Evolutionary conservation across 805 yeast species (phyloP), one percentile per base, ranked within the genome.

Genomic region (Saturnispora diversa): DNA sequence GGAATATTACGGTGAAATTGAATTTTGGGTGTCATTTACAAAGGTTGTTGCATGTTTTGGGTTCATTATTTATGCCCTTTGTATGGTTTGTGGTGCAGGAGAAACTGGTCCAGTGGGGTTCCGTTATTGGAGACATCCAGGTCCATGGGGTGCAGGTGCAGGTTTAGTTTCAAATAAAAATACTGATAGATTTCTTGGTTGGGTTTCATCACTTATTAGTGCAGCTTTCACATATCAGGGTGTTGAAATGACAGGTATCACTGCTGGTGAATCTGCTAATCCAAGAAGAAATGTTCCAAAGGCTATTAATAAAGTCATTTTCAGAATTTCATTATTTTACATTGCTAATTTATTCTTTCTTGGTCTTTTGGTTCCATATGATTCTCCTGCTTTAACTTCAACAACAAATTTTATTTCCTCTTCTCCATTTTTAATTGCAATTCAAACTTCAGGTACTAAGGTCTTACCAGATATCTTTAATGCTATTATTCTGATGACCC

Each of bases 201-300:
- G 82, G 79, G 70, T 79, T 38, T 66, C 77, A 12, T 78, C 85
- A 4, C 66, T 80, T 53, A 69, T 80, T 46, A 73, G 73, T 41
- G 84, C 87, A 28, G 81, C 83, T 13, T 81, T 81, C 66, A 80
- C 88, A 21, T 80, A 71, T 59, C 86, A 80, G 63, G 87, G 88
- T 58, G 75, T 81, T 37, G 90, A 81, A 58, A 66, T 79, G 54
- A 75, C 78, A 21, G 87, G 86, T 59, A 68, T 81, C 43, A 67
- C 84, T 5, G 82, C 83, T 29, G 85, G 86, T 62, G 90, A 81
- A 61, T 68, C 80, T 36, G 68, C 68, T 20, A 77, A 77, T 55
- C 86, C 86, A 41, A 65, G 78, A 57, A 77, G 73, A 49, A 62
- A 84, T 23, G 78, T 80, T 42, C 86, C 87, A 44, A 69, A 70